Evolutionary conservation across 768 basidiomycete genomes (phyloP), one percentile per base, ranked within the genome.

Genomic region (Gyrodon lividus): DNA sequence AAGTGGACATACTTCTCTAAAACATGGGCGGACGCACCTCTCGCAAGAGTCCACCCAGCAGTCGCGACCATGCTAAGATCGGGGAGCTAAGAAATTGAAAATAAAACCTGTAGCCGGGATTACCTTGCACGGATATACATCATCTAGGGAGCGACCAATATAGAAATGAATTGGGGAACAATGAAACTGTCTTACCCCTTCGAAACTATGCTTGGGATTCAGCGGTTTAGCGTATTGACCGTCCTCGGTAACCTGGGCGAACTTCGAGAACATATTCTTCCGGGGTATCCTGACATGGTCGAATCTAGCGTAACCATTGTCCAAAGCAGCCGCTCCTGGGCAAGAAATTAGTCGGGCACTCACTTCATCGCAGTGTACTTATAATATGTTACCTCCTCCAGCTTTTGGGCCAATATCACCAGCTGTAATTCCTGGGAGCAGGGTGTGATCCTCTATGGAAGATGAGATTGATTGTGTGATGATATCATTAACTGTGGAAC

Each of bases 131-230:
- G 82, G 45, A 87, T 86, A 61, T 84, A 85, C 43, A 88, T 63
- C 87, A 89, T 88, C 86, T 87, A 3, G 14, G 34, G 26, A 34
- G 1, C 20, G 10, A 38, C 47, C 22, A 54, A 33, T 37, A 30
- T 4, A 17, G 20, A 20, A 24, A 40, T 17, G 16, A 10, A 13
- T 30, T 20, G 40, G 24, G 6, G 50, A 20, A 34, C 19, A 5
- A 17, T 9, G 17, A 16, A 10, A 28, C 10, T 38, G 2, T 77
- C 82, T 60, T 62, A 88, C 87, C 2, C 87, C 87, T 46, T 84
- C 84, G 54, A 87, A 89, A 56, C 84, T 86, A 22, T 89, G 69
- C 62, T 89, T 91, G 1, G 83, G 76, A 59, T 90, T 88, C 28
- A 81, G 81, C 16, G 88, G 87, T 55, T 77, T 73, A 22, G 83